Base-by-base conservation (phyloP, 2,329 filamentous ascomycete species). In the Trichoderma asperellum region DNA sequence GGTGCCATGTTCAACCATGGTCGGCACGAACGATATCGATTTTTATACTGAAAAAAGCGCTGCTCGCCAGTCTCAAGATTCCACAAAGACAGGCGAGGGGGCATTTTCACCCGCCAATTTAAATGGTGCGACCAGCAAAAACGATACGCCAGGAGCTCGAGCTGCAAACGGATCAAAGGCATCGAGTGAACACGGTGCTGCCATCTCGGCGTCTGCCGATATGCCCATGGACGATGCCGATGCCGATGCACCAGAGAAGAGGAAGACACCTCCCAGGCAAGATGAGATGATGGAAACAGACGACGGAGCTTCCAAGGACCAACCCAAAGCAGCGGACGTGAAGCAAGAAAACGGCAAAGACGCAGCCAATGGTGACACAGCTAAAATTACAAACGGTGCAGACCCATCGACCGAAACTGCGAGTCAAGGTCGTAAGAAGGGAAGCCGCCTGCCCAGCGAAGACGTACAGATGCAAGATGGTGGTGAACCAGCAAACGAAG, bases 1-100 rank as follows among this genome's bases (percentile, higher is more conserved):
- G 88, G 84, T 86, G 56, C 88, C 88, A 8, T 89, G 88, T 75
- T 84, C 84, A 58, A 81, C 83, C 72, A 86, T 90, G 80, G 80
- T 89, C 47, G 84, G 84, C 0, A 81, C 85, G 5, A 82, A 87
- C 73, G 88, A 91, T 73, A 79, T 83, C 66, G 82, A 86, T 43
- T 77, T 89, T 2, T 91, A 85, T 72, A 83, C 82, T 60, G 82
- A 87, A 64, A 80, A 83, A 24, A 81, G 82, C 59, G 77, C 83
- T 10, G 78, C 79, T 27, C 79, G 78, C 49, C 78, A 80, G 66
- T 77, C 81, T 55, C 72, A 79, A 52, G 76, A 73, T 37, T 68
- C 78, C 14, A 74, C 76, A 24, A 75, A 78, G 53, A 66, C 68
- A 24, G 65, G 62, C n/a, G 67, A 66, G 8, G 60, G 61, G 16